These are phyloP conservation scores for Aquanectria penicillioides DNA, from an alignment of 2,329 filamentous ascomycete species.

Conservation along the genomic window DNA sequence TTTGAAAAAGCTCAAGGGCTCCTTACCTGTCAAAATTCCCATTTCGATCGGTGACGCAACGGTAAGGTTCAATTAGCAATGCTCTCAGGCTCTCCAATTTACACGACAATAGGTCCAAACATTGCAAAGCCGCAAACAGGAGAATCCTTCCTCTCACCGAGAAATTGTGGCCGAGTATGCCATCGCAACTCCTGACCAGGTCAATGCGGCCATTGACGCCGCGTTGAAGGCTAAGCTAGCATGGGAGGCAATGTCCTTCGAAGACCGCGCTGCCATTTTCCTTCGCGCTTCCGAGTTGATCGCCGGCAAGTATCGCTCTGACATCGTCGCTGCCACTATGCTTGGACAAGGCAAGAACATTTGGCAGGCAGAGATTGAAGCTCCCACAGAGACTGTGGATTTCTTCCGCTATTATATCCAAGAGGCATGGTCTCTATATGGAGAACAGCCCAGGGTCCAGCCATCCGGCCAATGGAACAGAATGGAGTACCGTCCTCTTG, in stretches of 20 bases:
- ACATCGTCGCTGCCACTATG: constrained; percentile 33
- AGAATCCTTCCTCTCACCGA: constrained; percentile 28
- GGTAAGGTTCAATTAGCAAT: not conserved
- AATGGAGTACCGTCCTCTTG: constrained; percentile 50
- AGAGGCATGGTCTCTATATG: constrained; percentile 30
- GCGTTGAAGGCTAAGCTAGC: constrained; percentile 28
- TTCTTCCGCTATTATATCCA: constrained; percentile 45
- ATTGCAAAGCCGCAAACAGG: constrained; percentile 23
- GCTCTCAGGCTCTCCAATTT: not conserved
- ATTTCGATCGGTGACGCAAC: constrained; percentile 21
- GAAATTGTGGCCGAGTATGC: constrained; percentile 31
- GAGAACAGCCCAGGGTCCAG: constrained; percentile 24
- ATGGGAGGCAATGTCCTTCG: constrained; percentile 30
- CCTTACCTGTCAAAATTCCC: constrained; percentile 28
- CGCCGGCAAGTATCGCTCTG: constrained; percentile 31
- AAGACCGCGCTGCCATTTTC: constrained; percentile 31
- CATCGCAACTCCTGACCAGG: constrained; percentile 28
- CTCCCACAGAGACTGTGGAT: constrained; percentile 41
- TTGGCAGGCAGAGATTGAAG: constrained; percentile 34
- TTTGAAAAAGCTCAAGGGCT: constrained; percentile 27
- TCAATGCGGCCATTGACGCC: constrained; percentile 32
- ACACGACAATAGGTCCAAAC: constrained; percentile 4
- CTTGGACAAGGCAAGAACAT: constrained; percentile 35
- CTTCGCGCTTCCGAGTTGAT: constrained; percentile 30
- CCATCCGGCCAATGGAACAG: constrained; percentile 28